Evolutionary conservation across 805 yeast genomes (phyloP), one percentile per base, ranked within the genome.

Genomic region (Ogataea glucozyma): DNA sequence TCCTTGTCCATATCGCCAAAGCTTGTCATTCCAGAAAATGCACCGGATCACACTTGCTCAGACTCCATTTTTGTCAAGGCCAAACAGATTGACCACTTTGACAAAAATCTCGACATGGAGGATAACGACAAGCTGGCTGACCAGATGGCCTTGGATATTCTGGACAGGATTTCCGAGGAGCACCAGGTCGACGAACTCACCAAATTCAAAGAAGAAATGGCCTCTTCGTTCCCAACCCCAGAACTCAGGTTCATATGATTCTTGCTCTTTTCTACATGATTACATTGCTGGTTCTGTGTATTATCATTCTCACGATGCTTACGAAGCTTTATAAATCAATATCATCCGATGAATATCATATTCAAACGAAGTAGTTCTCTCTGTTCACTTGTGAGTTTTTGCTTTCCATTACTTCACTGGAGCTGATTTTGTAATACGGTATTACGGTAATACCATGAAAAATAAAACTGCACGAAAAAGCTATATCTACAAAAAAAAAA

Each of bases 131-230:
- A 51, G 31, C 43, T 62, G 31, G 67, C 67, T 13, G 66, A 62
- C 31, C 66, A 60, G 43, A 62, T 62, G 67, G 67, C 66, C 9
- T 29, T 61, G 12, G 58, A 59, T 37, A 62, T 62, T n/a, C 33
- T 62, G 3, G 60, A 60, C 31, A 45, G 54, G 21, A 60, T 62
- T 4, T 42, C 57, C 6, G 65, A 61, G 26, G 66, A 60, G 42
- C 58, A 56, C 19, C 46, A 51, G 7, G 54, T 52, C 11, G 65
- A 61, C 40, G 66, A 62, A 31, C 41, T 62, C 26, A 44, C 58
- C 4, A 58, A 51, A 41, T 41, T 62, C 23, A 53, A 53, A 31
- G 60, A 61, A 16, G 66, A 61, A 49, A 60, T 59, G 10, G 38
- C 61, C 20, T 20, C 49, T 20, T 34, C 51, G 7, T 44, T 52